Base-by-base conservation (phyloP, 352 stramenopile species). In the Pythium insidiosum region DNA sequence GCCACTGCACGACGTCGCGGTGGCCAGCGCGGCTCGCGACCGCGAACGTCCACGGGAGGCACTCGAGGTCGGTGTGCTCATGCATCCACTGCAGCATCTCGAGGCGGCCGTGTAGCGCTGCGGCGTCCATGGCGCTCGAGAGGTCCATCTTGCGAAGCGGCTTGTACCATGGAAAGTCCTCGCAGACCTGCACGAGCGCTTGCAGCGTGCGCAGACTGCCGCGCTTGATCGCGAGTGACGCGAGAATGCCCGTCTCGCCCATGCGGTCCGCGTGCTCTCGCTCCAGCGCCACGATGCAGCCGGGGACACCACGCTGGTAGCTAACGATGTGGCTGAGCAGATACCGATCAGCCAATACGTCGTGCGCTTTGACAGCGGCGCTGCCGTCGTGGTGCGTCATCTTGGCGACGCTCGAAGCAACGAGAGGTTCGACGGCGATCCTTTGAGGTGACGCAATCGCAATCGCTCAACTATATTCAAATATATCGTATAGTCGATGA, bases 11-110 rank as follows among this genome's bases (percentile, higher is more conserved):
- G 4, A 55, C 50, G 12, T 44, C 12, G 12, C 52, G 38, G 23
- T 61, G 53, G 2, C 53, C 53, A 6, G 46, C 50, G 23, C 50
- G 42, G 19, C 45, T 53, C 20, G 53, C 47, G 1, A 47, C 53
- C 26, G 53, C 53, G 38, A 56, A 40, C 1, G 39, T 57, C 53
- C 53, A 61, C 22, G 44, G 44, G 4, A 38, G 34, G 35, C 44
- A 51, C 21, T 53, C 53, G 25, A 57, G 42, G 28, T 40, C 39
- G 12, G 53, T 61, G 53, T 61, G 28, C 24, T 40, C 47, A 30
- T 56, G 41, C 6, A 56, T 37, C 31, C 53, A 61, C 35, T 51
- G 18, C 11, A 61, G 33, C 34, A 57, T 52, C 12, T 43, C 41
- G 6, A 61, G 30, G 0, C 43, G 53, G 4, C 53, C 46, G 28